Conservation (phyloP, 345 rosid genomes). For the Mangifera indica region DNA sequence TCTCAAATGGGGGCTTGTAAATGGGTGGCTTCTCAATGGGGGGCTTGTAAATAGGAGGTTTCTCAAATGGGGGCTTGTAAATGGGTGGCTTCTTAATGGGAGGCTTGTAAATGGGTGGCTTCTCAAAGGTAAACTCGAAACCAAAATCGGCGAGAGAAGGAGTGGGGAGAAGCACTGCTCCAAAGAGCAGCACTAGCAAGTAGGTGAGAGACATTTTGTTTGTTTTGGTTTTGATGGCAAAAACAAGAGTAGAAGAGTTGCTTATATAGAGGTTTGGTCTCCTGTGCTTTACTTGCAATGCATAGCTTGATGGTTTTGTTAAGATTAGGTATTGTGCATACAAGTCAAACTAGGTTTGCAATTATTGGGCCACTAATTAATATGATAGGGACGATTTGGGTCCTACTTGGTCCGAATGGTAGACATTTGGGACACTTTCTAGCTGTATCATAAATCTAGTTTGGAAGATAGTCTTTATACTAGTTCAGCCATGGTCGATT, state of each 20-base stretch:
- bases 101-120: not conserved
- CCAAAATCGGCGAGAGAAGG: conserved; percentile 10
- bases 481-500: too few relatives aligned
- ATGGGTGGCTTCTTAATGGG: conserved; percentile 12
- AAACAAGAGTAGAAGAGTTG: not conserved
- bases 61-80: not conserved
- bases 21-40: not conserved
- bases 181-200: conserved; percentile 28
- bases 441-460: not conserved
- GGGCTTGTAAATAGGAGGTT: not conserved
- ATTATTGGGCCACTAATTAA: not conserved
- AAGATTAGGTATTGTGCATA: not conserved
- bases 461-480: too few relatives aligned
- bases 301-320: not conserved
- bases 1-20: conserved; percentile 14
- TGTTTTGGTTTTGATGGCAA: not conserved
- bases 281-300: not conserved
- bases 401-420: not conserved
- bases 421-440: not conserved
- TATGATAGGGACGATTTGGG: not conserved
- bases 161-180: conserved; percentile 26
- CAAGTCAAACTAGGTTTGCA: not conserved
- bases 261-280: conserved; percentile 15
- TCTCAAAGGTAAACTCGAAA: not conserved
- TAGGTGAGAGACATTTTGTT: conserved; percentile 23